phyloP scores from a whole-genome alignment of 768 basidiomycete species.

The Lactifluus pinguis region DNA sequence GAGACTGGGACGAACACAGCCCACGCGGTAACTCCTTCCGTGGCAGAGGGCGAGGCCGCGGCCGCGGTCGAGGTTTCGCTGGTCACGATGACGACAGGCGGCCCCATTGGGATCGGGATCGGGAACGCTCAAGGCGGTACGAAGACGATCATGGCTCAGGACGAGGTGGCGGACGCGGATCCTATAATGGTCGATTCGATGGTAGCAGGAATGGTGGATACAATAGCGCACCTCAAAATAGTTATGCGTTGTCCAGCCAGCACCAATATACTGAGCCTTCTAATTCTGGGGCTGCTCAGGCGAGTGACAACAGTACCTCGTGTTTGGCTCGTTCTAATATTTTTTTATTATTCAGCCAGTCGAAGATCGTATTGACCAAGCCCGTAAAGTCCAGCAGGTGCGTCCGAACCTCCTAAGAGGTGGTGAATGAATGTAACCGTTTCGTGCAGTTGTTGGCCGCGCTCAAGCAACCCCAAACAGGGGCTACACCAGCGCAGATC shows the following conservation, averaged over 20 bases:
- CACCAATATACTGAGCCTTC: slow-evolving; percentile 25
- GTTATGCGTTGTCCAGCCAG: slow-evolving; percentile 26
- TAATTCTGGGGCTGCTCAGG: slow-evolving; percentile 23
- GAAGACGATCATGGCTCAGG: slow-evolving; percentile 30
- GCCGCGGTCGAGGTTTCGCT: slow-evolving; percentile 21
- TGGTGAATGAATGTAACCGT: background rate
- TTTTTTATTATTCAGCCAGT: slow-evolving; percentile 29
- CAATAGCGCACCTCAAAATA: slow-evolving; percentile 15
- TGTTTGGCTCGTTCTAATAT: background rate
- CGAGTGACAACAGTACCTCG: slow-evolving; percentile 17
- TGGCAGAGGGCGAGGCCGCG: slow-evolving; percentile 24
- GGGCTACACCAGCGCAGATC: slow-evolving; percentile 29
- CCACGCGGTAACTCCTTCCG: slow-evolving; percentile 23
- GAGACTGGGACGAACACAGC: slow-evolving; percentile 21
- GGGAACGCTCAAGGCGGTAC: slow-evolving; percentile 19
- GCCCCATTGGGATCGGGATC: slow-evolving; percentile 15
- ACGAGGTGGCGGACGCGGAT: slow-evolving; percentile 29
- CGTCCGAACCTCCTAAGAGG: background rate
- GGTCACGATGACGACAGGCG: slow-evolving; percentile 18
- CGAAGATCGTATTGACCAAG: slow-evolving; percentile 83
- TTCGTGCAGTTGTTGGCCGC: slow-evolving; percentile 55
- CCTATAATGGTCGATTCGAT: slow-evolving; percentile 29
- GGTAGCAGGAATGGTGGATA: slow-evolving; percentile 20
- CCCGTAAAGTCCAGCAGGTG: slow-evolving; percentile 75
- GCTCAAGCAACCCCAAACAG: slow-evolving; percentile 57